Evolutionary conservation across 768 basidiomycete species (phyloP), one percentile per base, ranked within the genome.

Genomic region (Leccinum sublutescens): DNA sequence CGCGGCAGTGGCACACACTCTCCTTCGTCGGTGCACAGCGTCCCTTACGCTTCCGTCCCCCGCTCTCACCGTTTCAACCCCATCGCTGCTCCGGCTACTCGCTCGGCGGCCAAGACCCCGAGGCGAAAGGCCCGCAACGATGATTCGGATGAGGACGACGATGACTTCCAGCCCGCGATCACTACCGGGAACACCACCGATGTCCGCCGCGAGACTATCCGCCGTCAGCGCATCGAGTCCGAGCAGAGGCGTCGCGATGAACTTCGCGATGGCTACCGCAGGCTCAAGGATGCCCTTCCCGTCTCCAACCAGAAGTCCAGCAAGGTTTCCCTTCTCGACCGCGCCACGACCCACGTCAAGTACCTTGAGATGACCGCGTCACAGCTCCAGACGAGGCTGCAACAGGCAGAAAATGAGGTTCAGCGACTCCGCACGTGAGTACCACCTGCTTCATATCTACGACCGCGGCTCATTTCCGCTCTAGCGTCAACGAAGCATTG

Each of bases 171-270:
- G 71, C 85, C 85, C 51, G 72, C 74, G 23, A 67, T 72, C 61
- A 65, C 74, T 34, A 69, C 77, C 58, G 75, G 80, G 60, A 76
- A 71, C 66, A 77, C 74, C 61, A 81, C 82, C 70, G 88, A 88
- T 70, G 80, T 80, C 76, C 91, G 91, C 75, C 89, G 92, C 71
- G 92, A 94, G 80, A 90, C 91, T 57, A 91, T 94, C 68, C 90
- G 92, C 72, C 86, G 86, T 71, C 91, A 93, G 79, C 90, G 92
- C 76, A 94, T 94, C 78, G 92, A 94, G 80, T 93, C 91, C 25
- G 92, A 94, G 79, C 91, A 95, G 80, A 81, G 93, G 65, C 84
- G 94, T 65, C 85, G 94, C 40, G 93, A 95, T 68, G 94, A 96
- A 76, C 89, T 96, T 71, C 82, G 94, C 57, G 93, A 96, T 58